A percentile compares a stretch with the other conserved stretches of the same genome.
Evolutionary conservation across 768 basidiomycete species (phyloP).

Genomic region (Russula olivacea): DNA sequence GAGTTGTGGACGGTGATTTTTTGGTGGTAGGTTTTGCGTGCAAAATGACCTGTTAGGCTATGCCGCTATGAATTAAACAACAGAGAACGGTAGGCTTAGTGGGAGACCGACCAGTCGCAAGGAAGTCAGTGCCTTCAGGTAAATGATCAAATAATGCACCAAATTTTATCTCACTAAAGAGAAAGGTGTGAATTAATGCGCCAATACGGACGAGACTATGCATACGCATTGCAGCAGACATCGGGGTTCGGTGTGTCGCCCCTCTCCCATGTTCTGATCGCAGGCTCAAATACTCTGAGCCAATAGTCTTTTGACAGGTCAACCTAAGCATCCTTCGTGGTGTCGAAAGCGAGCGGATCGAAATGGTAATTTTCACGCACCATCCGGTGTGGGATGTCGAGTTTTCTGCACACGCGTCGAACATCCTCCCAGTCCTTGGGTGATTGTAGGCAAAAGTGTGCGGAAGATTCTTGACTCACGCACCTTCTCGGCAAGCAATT

Average conservation of each 20-base stretch:
- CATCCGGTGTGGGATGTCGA: slow-evolving; percentile 70
- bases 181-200: neutral
- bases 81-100: neutral
- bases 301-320: slow-evolving; percentile 91
- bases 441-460: neutral
- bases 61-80: neutral
- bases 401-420: slow-evolving; percentile 63
- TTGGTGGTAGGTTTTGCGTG: slow-evolving; percentile 48
- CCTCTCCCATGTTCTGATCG: slow-evolving; percentile 65
- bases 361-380: slow-evolving; percentile 36
- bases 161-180: slow-evolving; percentile 80
- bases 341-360: neutral
- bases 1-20: slow-evolving; percentile 33
- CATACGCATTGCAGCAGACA: slow-evolving; percentile 82
- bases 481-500: slow-evolving; percentile 64
- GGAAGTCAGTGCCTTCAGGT: slow-evolving; percentile 46
- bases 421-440: slow-evolving; percentile 91
- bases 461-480: neutral
- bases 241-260: slow-evolving; percentile 92
- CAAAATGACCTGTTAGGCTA: slow-evolving; percentile 71
- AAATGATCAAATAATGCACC: slow-evolving; percentile 70
- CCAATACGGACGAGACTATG: neutral
- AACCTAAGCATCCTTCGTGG: slow-evolving; percentile 41
- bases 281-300: slow-evolving; percentile 85
- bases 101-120: slow-evolving; percentile 65